Evolutionary conservation across 306 rosid genomes (phyloP).

Genomic region (Rubus parviflorus): DNA sequence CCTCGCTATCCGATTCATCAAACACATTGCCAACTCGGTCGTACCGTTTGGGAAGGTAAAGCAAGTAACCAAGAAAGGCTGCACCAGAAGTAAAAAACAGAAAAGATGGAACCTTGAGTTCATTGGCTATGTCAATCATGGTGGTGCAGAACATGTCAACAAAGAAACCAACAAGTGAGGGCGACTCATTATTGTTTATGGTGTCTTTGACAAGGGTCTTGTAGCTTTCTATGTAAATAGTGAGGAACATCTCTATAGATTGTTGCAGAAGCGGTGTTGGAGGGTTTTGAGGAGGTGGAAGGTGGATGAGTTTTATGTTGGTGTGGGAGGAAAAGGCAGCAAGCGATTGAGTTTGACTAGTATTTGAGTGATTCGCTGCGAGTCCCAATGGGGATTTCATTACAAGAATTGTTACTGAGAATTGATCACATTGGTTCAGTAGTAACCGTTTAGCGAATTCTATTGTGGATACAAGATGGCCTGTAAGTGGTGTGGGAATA

Average conservation of each 20-base stretch:
- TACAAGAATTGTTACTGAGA: constrained; percentile 25
- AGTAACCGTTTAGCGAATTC: constrained; percentile 25
- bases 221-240: constrained; percentile 11
- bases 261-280: background rate
- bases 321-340: background rate
- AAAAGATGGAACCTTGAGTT: constrained; percentile 25
- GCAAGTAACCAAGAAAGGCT: constrained; percentile 19
- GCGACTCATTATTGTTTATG: background rate
- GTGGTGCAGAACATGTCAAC: constrained; percentile 28
- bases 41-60: constrained; percentile 1
- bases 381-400: background rate
- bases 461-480: constrained; percentile 15
- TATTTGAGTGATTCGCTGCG: background rate
- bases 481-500: constrained; percentile 12
- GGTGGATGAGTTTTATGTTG: constrained; percentile 15
- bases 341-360: no score
- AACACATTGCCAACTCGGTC: constrained; percentile 2
- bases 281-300: constrained; percentile 5
- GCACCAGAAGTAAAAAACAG: constrained; percentile 23
- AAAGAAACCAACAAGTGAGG: constrained; percentile 6
- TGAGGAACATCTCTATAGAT: constrained; percentile 3
- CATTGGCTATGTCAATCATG: constrained; percentile 26
- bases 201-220: constrained; percentile 15
- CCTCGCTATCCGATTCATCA: constrained; percentile 9
- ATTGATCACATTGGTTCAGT: constrained; percentile 8